These are phyloP conservation scores for Debaryomyces psychrophilus DNA, from an alignment of 1,139 yeast genomes.

Conservation along the genomic window DNA sequence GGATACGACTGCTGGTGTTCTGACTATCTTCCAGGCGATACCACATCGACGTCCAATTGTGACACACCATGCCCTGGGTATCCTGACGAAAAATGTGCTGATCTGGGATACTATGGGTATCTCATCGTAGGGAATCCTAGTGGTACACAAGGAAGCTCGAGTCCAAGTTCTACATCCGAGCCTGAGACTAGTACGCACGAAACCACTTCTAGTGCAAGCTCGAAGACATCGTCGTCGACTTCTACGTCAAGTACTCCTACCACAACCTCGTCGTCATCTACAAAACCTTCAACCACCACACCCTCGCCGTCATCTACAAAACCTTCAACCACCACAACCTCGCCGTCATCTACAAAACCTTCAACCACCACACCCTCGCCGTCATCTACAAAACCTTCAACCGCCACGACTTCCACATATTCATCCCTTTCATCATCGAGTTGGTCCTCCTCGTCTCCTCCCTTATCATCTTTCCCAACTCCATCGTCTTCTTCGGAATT, in stretches of 20 bases:
- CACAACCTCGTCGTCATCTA: conserved; percentile 16
- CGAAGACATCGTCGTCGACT: conserved; percentile 20
- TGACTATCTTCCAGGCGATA: conserved; percentile 48
- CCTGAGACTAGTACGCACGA: neutral
- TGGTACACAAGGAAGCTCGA: conserved; percentile 20
- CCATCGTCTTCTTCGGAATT: neutral
- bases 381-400: conserved; percentile 12
- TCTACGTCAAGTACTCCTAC: conserved; percentile 19
- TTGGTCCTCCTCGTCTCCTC: conserved; percentile 16
- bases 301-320: conserved; percentile 12
- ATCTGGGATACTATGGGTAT: conserved; percentile 38
- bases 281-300: conserved; percentile 14
- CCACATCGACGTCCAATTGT: conserved; percentile 43
- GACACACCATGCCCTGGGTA: conserved; percentile 55
- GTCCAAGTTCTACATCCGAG: conserved; percentile 10
- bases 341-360: neutral
- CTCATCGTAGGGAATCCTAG: conserved; percentile 31
- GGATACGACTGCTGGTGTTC: conserved; percentile 64
- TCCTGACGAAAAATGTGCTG: conserved; percentile 38
- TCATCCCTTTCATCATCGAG: conserved; percentile 14
- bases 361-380: conserved; percentile 15
- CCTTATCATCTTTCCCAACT: conserved; percentile 14
- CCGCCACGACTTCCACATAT: conserved; percentile 20
- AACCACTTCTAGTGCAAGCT: conserved; percentile 22
- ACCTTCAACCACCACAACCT: conserved; percentile 12